Evolutionary conservation across 163 green algal genomes (phyloP).

Genomic region (Chlamydomonas reinhardtii): DNA sequence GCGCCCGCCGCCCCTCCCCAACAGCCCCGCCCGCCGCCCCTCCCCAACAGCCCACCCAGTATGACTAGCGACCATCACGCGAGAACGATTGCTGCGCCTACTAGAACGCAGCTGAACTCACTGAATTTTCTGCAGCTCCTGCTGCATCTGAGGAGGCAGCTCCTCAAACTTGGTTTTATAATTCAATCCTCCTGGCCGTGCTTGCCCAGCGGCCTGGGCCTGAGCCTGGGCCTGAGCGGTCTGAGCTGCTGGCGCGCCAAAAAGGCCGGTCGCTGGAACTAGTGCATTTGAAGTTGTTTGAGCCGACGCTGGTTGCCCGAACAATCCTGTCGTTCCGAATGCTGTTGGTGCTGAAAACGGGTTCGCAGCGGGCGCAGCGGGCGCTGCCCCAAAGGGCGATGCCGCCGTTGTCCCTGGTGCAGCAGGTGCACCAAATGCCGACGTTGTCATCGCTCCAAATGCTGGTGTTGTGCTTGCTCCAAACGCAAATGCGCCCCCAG

Average conservation of each 20-base stretch:
- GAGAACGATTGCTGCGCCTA: too few relatives aligned
- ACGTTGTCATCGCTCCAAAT: constrained; percentile 36
- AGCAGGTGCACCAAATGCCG: constrained; percentile 21
- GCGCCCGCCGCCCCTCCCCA: too few relatives aligned
- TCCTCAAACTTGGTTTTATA: constrained; percentile 68
- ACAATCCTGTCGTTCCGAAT: not conserved
- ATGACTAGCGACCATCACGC: too few relatives aligned
- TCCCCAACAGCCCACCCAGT: too few relatives aligned
- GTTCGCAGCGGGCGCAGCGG: not conserved
- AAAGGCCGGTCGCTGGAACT: constrained; percentile 6
- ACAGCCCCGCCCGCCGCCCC: too few relatives aligned
- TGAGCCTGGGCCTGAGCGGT: not conserved
- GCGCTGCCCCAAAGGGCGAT: constrained; percentile 19
- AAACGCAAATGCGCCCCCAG: constrained; percentile 45
- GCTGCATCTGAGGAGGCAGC: constrained; percentile 52
- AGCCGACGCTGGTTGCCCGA: constrained; percentile 18
- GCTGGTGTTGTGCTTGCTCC: not conserved
- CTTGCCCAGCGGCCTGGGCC: not conserved
- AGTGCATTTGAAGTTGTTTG: constrained; percentile 14
- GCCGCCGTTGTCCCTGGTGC: not conserved
- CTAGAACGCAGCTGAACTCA: constrained; percentile 38
- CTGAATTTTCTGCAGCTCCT: constrained; percentile 66
- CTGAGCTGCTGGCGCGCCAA: not conserved
- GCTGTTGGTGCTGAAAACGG: constrained; percentile 9
- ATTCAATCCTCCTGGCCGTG: constrained; percentile 47